Evolutionary conservation across 2,329 filamentous ascomycete genomes (phyloP), one percentile per base, ranked within the genome.

Genomic region (Didymella pomorum): DNA sequence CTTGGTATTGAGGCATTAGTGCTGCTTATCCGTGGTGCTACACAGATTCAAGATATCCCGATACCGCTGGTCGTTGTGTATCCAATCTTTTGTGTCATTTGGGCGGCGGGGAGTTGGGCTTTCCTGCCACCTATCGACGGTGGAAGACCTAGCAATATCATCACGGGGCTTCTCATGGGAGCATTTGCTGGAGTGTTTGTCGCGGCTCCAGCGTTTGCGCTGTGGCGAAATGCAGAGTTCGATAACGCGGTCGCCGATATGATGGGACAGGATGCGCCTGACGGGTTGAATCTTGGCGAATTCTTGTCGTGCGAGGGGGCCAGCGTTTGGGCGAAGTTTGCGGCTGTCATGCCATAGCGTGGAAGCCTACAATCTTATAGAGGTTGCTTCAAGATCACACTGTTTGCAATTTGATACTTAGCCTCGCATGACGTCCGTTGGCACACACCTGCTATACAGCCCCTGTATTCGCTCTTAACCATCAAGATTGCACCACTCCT

Each of bases 101-200:
- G 51, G 42, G 51, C 51, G 3, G 23, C 16, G 9, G 51, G 18
- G 2, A 53, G 51, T 16, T 53, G 43, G 51, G 9, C 6, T 3
- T 29, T 29, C 2, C 20, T 53, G 9, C 51, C 42, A 2, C 51
- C 51, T 1, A 29, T 53, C 6, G 51, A 53, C 20, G 49, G 48
- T 4, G 48, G 41, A 2, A 39, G 57, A 16, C 49, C 39, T 6
- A 28, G 48, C 18, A 48, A 57, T 41, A 20, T 55, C 10, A 2
- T 61, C 9, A 54, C 46, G 7, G 50, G 48, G 26, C 16, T 54
- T 25, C 39, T 53, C 5, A 54, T 58, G 54, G 54, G 53, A 18
- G 58, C 58, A 25, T 61, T 61, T 55, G 52, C 59, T 1, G 59
- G 59, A 1, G 11, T 61, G 18, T 55, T 55, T 20, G 46, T 54